Base-by-base conservation (phyloP, 176 grass and related monocot species). In the Carex kokanica region DNA sequence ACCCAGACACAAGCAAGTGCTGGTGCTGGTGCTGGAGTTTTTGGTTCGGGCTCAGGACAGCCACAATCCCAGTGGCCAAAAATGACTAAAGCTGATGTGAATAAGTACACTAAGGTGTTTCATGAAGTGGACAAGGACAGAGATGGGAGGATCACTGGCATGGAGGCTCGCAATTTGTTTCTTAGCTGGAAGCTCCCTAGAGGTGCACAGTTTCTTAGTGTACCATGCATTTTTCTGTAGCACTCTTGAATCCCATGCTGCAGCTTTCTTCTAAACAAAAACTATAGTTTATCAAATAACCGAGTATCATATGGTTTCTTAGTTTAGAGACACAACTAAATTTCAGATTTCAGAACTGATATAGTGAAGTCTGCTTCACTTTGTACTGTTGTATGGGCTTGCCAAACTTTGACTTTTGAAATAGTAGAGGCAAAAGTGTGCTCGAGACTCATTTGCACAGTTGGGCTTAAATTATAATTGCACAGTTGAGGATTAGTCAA, bases 141-240 rank as follows among this genome's bases (percentile, higher is more conserved):
- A 89, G 97, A 93, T 92, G 97, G 97, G 51, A 99, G 94, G 84
- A 99, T 99, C 84, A 99, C 93, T 83, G 97, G 97, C 5, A 64
- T 83, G 43, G 89, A 95, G 88, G 97, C 97, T 84, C 88, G 97
- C 25, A 99, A 86, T 10, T 80, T 99, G 81, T 99, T 99, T 85
- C 93, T 99, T 61, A 99, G 97, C 83, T 99, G 97, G 97, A 95
- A 89, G 79, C 97, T 99, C 88, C 89, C 97, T 84, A 99, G 97
- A 95, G 97, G 96, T 95, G 77, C 7, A 4, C 34, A 57, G 14
- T 68, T 52, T 82, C 57, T 84, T 58, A 66, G 34, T 36, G 56
- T 64, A 87, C 74, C 84, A 82, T 69, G 66, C 45, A 36, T 43
- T 72, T 38, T 86, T 83, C 15, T 71, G 70, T 49, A 49, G 45